Percentiles rank a stretch among this genome's conserved stretches.
Evolutionary conservation across 2,329 filamentous ascomycete genomes (phyloP).

Genomic region (Cladosporium colombiae): DNA sequence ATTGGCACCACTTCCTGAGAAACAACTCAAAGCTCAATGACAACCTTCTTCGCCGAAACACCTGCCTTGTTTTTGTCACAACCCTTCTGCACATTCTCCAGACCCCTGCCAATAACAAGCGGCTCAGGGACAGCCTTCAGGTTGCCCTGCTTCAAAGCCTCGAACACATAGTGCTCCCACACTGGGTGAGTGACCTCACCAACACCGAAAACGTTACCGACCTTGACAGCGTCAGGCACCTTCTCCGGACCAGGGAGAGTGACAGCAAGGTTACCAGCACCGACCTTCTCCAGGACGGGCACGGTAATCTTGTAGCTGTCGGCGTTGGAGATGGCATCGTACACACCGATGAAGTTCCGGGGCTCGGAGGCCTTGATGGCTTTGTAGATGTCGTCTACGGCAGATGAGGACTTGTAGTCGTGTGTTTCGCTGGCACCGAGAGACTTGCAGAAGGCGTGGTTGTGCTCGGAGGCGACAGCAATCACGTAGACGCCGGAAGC

Average conservation of each 20-base stretch:
- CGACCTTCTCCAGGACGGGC: conserved; percentile 33
- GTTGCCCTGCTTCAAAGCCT: conserved; percentile 39
- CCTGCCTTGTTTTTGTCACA: conserved; percentile 36
- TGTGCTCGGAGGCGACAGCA: conserved; percentile 36
- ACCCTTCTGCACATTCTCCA: conserved; percentile 36
- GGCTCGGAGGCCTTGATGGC: conserved; percentile 26
- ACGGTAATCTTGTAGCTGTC: conserved; percentile 29
- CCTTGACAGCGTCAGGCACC: conserved; percentile 32
- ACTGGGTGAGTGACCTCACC: conserved; percentile 29
- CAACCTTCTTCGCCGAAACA: conserved; percentile 38
- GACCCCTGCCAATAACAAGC: conserved; percentile 42
- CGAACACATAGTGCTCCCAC: conserved; percentile 32
- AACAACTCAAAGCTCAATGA: conserved; percentile 31
- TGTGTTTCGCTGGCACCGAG: conserved; percentile 17
- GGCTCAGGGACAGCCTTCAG: conserved; percentile 40
- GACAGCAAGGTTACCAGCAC: conserved; percentile 28
- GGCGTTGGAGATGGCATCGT: conserved; percentile 38
- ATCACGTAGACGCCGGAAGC: conserved; percentile 40
- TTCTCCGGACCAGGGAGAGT: conserved; percentile 25
- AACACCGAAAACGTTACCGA: conserved; percentile 32
- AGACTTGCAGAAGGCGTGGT: conserved; percentile 36
- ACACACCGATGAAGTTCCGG: conserved; percentile 46
- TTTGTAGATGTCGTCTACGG: conserved; percentile 19
- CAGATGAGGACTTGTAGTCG: conserved; percentile 20
- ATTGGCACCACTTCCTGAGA: background rate